Conservation (phyloP, 257 asterid genomes). For the Solanum clarkiae region DNA sequence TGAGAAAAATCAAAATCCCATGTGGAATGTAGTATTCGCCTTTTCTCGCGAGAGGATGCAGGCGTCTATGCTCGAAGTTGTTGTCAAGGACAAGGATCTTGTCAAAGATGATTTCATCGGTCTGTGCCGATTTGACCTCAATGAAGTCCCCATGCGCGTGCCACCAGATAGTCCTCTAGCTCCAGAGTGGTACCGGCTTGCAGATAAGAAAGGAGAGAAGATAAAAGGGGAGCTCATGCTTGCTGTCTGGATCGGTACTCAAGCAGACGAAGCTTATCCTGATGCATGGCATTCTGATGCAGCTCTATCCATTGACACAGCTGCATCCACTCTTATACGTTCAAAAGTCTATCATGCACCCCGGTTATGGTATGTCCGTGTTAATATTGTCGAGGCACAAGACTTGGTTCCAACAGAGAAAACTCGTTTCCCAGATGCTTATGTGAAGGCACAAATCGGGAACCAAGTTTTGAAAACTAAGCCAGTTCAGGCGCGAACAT, state of each 20-base stretch:
- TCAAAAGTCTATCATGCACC: slow-evolving; percentile 93
- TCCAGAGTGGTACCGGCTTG: slow-evolving; percentile 86
- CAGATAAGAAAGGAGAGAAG: slow-evolving; percentile 72
- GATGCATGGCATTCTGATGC: slow-evolving; percentile 97
- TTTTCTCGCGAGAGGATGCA: slow-evolving; percentile 84
- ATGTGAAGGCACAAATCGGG: slow-evolving; percentile 82
- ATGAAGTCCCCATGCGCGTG: slow-evolving; percentile 78
- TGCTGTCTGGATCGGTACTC: slow-evolving; percentile 90
- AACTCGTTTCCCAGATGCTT: slow-evolving; percentile 66
- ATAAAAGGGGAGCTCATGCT: slow-evolving; percentile 84
- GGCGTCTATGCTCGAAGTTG: slow-evolving; percentile 76
- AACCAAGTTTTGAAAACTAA: slow-evolving; percentile 78
- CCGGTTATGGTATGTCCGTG: slow-evolving; percentile 82
- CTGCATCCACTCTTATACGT: slow-evolving; percentile 55
- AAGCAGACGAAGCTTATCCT: slow-evolving; percentile 89
- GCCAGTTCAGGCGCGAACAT: slow-evolving; percentile 51
- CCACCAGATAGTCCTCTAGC: slow-evolving; percentile 96
- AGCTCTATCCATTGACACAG: slow-evolving; percentile 64
- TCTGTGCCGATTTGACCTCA: slow-evolving; percentile 51
- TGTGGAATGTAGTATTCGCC: slow-evolving; percentile 83
- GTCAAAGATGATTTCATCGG: slow-evolving; percentile 80
- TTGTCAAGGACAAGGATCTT: slow-evolving; percentile 77
- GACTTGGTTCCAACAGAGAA: slow-evolving; percentile 65
- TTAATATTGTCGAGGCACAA: slow-evolving; percentile 81
- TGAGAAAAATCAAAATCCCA: slow-evolving; percentile 65